These are phyloP conservation scores for Phytophthora idaei DNA, from an alignment of 352 stramenopile species.

Conservation along the genomic window DNA sequence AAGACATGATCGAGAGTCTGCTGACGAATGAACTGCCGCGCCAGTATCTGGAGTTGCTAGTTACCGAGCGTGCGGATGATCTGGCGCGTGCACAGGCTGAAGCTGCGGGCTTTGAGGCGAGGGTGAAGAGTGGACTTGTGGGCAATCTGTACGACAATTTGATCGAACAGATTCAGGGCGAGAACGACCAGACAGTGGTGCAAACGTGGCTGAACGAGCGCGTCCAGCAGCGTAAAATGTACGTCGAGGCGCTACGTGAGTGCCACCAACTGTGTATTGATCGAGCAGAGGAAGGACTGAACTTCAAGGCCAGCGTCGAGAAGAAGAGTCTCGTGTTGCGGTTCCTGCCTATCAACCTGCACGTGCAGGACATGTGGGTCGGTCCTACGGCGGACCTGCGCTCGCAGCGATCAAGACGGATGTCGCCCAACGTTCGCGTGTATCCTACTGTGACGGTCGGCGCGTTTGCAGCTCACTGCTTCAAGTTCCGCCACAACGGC, in stretches of 20 bases:
- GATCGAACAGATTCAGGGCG: slow-evolving; percentile 86
- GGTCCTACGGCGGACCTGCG: slow-evolving; percentile 68
- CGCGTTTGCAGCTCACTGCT: slow-evolving; percentile 81
- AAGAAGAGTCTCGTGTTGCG: slow-evolving; percentile 80
- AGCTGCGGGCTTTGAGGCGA: slow-evolving; percentile 61
- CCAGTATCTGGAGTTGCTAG: slow-evolving; percentile 75
- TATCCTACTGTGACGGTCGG: slow-evolving; percentile 81
- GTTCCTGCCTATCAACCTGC: slow-evolving; percentile 84
- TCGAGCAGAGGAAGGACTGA: slow-evolving; percentile 68
- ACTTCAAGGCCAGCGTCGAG: slow-evolving; percentile 85
- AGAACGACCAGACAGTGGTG: slow-evolving; percentile 77
- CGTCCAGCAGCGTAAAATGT: slow-evolving; percentile 66
- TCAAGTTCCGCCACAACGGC: slow-evolving; percentile 78
- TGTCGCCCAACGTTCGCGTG: slow-evolving; percentile 59
- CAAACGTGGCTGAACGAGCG: slow-evolving; percentile 79
- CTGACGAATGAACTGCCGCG: slow-evolving; percentile 84
- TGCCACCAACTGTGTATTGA: slow-evolving; percentile 74
- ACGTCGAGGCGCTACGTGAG: slow-evolving; percentile 70
- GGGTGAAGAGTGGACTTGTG: slow-evolving; percentile 66
- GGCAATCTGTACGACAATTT: slow-evolving; percentile 78
- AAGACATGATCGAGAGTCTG: slow-evolving; percentile 83
- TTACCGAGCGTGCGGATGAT: slow-evolving; percentile 60
- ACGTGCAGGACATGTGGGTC: slow-evolving; percentile 88
- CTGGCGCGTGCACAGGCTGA: slow-evolving; percentile 56
- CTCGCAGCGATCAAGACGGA: slow-evolving; percentile 67